Evolutionary conservation across 805 yeast genomes (phyloP).

Genomic region (Starmerella bombi): DNA sequence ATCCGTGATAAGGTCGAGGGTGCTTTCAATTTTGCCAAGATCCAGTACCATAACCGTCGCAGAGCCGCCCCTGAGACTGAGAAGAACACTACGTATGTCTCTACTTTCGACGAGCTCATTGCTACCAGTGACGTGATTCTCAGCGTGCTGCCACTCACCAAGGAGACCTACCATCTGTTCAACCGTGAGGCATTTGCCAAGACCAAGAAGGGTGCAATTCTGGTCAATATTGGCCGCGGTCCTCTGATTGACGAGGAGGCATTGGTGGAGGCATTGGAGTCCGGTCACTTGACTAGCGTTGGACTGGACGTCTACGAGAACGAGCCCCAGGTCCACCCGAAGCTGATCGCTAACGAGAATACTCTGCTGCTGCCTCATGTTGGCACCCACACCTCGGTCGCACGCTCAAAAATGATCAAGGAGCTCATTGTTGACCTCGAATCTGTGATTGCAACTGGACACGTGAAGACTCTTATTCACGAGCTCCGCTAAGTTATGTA

Average conservation of each 20-base stretch:
- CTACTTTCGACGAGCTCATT: constrained; percentile 35
- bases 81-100: constrained; percentile 33
- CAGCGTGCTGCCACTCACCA: constrained; percentile 41
- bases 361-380: constrained; percentile 46
- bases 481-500: constrained; percentile 38
- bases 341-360: constrained; percentile 34
- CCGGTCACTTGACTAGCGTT: constrained; percentile 39
- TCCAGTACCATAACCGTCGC: constrained; percentile 41
- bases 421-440: constrained; percentile 57
- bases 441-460: constrained; percentile 47
- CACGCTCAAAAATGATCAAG: constrained; percentile 63
- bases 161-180: constrained; percentile 39
- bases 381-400: constrained; percentile 32
- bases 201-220: constrained; percentile 41
- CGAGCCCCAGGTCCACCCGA: constrained; percentile 43
- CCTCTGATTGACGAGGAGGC: constrained; percentile 45
- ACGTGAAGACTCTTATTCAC: constrained; percentile 65
- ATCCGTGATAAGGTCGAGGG: constrained; percentile 39
- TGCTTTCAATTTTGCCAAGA: constrained; percentile 36
- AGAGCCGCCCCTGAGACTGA: constrained; percentile 38
- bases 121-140: constrained; percentile 37
- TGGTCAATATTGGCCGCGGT: constrained; percentile 51
- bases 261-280: constrained; percentile 34
- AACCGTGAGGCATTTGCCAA: constrained; percentile 34
- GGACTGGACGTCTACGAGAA: constrained; percentile 51